Evolutionary conservation across 768 basidiomycete species (phyloP), one percentile per base, ranked within the genome.

Genomic region (Dioszegia hungarica): DNA sequence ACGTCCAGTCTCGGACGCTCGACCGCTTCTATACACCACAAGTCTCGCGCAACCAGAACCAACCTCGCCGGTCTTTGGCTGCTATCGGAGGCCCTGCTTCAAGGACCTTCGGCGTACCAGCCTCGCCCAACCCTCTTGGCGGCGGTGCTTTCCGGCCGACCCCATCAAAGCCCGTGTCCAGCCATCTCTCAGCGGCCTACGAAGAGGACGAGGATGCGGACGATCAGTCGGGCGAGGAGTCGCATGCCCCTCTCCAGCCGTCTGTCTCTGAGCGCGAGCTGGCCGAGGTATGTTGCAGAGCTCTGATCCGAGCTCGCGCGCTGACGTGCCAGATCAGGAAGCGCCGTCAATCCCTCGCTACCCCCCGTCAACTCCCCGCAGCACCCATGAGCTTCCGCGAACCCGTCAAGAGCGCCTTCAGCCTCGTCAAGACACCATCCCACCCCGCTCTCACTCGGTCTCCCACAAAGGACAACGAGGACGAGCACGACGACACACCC

Each of bases 21-120:
- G 49, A 49, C 37, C 54, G 56, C 11, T 74, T 70, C 59, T 74
- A 60, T 53, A 74, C 73, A 2, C 73, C 73, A 43, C 73, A 74
- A 50, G 58, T 61, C 22, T 43, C 39, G 24, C 61, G 68, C 6
- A 19, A 27, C 5, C 33, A 45, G 17, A 54, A n/a, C 20, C 37
- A 54, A n/a, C 54, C 61, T 10, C 62, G 70, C 14, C 64, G 61
- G 43, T 68, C 66, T 14, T 56, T 72, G 0, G 66, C 62, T 8
- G 53, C 54, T 29, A 60, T 67, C 29, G 62, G 59, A 11, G 70
- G 66, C 20, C 68, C 70, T 5, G 49, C 73, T 9, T 57, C 63
- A 2, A 56, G 69, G 24, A n/a, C 19, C n/a, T 19, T 45, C 41
- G 53, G 31, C 28, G 43, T 46, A 2, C 44, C 54, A 2, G 43